Evolutionary conservation across 2,329 filamentous ascomycete genomes (phyloP).

Genomic region (Stachybotrys chlorohalonatus): DNA sequence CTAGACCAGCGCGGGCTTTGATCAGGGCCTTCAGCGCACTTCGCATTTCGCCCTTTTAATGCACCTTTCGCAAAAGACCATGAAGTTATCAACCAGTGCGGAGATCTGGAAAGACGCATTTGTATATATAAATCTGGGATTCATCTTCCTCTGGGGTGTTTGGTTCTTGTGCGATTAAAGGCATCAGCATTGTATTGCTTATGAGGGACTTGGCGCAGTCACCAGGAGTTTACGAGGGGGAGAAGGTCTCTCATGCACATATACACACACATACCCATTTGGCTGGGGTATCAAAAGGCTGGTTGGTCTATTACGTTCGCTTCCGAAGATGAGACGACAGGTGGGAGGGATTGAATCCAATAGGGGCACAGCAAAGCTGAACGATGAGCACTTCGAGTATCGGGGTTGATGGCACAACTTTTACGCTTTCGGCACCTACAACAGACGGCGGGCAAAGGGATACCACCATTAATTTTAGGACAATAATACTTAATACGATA

Average conservation of each 20-base stretch:
- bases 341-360: not conserved
- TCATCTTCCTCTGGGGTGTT: slow-evolving; percentile 35
- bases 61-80: not conserved
- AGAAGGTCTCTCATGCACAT: slow-evolving; percentile 14
- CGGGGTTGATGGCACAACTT: not conserved
- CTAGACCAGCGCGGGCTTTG: not conserved
- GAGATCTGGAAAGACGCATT: slow-evolving; percentile 12
- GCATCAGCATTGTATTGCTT: slow-evolving; percentile 33
- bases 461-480: slow-evolving; percentile 6
- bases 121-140: slow-evolving; percentile 36
- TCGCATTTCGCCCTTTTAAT: slow-evolving; percentile 9
- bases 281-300: not conserved
- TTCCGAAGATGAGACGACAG: slow-evolving; percentile 17
- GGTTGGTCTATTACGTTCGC: slow-evolving; percentile 28
- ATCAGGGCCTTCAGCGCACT: not conserved
- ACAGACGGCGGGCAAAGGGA: not conserved
- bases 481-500: slow-evolving; percentile 11
- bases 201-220: slow-evolving; percentile 30
- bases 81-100: not conserved
- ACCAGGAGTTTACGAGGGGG: slow-evolving; percentile 27
- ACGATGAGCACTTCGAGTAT: too few relatives aligned
- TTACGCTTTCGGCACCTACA: not conserved
- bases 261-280: slow-evolving; percentile 1
- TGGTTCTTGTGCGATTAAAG: slow-evolving; percentile 23
- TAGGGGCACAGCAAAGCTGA: too few relatives aligned